Evolutionary conservation across 345 rosid genomes (phyloP), one percentile per base, ranked within the genome.

Genomic region (Eucalyptus shirleyi): DNA sequence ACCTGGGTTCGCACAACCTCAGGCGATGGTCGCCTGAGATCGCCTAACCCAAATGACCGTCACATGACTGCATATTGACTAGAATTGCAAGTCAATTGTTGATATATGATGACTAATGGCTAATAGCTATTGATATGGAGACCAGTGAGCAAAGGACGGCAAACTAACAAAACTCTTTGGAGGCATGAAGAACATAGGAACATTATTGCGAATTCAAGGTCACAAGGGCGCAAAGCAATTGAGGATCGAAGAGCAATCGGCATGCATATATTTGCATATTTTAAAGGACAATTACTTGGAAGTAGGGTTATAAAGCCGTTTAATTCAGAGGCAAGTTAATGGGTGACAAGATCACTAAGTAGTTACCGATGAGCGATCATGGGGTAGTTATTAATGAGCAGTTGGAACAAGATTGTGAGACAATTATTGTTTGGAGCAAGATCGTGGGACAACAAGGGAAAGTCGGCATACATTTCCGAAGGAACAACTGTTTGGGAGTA

Each of bases 41-140:
- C 50, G 1, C 50, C 50, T 4, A 1, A 49, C 0, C 50, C 15
- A 49, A 1, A 5, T 5, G 50, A 49, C 15, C 2, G 2, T 49
- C 5, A 2, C 50, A 49, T 49, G 50, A 49, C 5, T 50, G 0
- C 8, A 50, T 6, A 50, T 50, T 50, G n/a, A 59, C 65, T 26
- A 1, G 30, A 10, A 26, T 59, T 59, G 30, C 65, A 11, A 59
- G 14, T 59, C 59, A 55, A 55, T 55, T 55, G 59, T 55, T 55
- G 59, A 59, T 59, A 59, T 26, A 59, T 26, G 30, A 24, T 26
- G 65, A 59, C 30, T 5, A 59, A 24, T 59, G 65, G n/a, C 28
- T 59, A 10, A 59, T 24, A 10, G 13, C 65, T 59, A 26, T 24
- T 2, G 65, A 59, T 21, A 55, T 55, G 26, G 65, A 26, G 26